Base-by-base conservation (phyloP, 352 stramenopile genomes). In the Phytophthora sp. region DNA sequence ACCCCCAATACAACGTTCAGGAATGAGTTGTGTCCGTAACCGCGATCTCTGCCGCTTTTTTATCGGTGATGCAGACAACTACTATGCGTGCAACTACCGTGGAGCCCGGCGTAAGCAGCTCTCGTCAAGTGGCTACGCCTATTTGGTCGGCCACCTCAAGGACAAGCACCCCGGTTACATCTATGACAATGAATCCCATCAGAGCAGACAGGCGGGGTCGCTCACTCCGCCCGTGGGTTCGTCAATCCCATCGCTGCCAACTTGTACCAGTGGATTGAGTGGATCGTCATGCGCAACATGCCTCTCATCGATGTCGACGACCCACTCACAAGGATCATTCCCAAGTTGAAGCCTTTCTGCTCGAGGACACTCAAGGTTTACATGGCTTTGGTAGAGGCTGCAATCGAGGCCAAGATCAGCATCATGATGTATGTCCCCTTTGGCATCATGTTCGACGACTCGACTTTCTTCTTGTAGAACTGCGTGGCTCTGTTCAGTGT, bases 71-170 rank as follows among this genome's bases (percentile, higher is more conserved):
- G 9, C 46, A 4, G 46, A 54, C n/a, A 26, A 54, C 29, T 54
- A 54, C 27, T 54, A 29, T n/a, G 29, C 20, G 0, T 54, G 46
- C 26, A 54, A 36, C 26, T 54, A 54, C 46, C 41, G 29, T 54
- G 27, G 26, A 3, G 15, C 45, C 7, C 23, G 24, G 26, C 45
- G 45, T 16, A 52, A 52, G 45, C 45, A 52, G n/a, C n/a, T n/a
- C n/a, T n/a, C n/a, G n/a, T n/a, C n/a, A n/a, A n/a, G n/a, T n/a
- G n/a, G n/a, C n/a, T 52, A 52, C 46, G 27, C 46, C 8, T 29
- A 41, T 24, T 5, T 54, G 46, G 30, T 54, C 3, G 29, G 46
- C 27, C 46, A 54, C 18, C 26, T 54, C n/a, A 54, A 54, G 16
- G 46, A 54, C 46, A 54, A 42, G 27, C 46, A 54, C 26, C 46